Evolutionary conservation across 2,329 filamentous ascomycete genomes (phyloP).

Genomic region (Leptographium galeiforme): DNA sequence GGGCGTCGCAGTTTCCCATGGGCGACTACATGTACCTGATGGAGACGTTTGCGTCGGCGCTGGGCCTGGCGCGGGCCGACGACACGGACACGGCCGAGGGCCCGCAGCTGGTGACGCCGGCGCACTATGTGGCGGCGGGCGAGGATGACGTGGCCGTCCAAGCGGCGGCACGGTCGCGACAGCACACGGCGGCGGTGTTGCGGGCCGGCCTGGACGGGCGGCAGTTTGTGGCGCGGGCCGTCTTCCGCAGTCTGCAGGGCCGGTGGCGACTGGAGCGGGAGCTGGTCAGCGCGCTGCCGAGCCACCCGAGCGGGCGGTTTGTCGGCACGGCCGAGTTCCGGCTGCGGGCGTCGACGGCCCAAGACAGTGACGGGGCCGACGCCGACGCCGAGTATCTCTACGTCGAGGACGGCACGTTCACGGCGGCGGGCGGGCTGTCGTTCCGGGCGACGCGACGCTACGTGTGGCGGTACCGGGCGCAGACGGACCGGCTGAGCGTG

Average conservation of each 20-base stretch:
- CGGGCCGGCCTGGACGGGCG: slow-evolving; percentile 27
- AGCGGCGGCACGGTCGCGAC: slow-evolving; percentile 24
- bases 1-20: slow-evolving; percentile 64
- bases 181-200: slow-evolving; percentile 29
- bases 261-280: slow-evolving; percentile 50
- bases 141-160: slow-evolving; percentile 13
- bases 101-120: slow-evolving; percentile 40
- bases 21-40: slow-evolving; percentile 67
- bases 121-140: slow-evolving; percentile 29
- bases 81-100: slow-evolving; percentile 21
- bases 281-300: slow-evolving; percentile 37
- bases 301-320: slow-evolving; percentile 51
- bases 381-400: slow-evolving; percentile 48
- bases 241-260: slow-evolving; percentile 60
- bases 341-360: slow-evolving; percentile 44
- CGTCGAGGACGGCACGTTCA: slow-evolving; percentile 53
- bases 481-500: slow-evolving; percentile 46
- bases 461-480: slow-evolving; percentile 56
- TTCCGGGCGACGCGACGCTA: slow-evolving; percentile 55
- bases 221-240: slow-evolving; percentile 47
- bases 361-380: slow-evolving; percentile 24
- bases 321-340: slow-evolving; percentile 52
- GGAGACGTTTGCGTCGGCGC: slow-evolving; percentile 50
- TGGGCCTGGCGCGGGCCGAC: slow-evolving; percentile 34
- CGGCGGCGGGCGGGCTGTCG: slow-evolving; percentile 29